Evolutionary conservation across 2,329 filamentous ascomycete species (phyloP), one percentile per base, ranked within the genome.

Genomic region (Fusarium chaquense): DNA sequence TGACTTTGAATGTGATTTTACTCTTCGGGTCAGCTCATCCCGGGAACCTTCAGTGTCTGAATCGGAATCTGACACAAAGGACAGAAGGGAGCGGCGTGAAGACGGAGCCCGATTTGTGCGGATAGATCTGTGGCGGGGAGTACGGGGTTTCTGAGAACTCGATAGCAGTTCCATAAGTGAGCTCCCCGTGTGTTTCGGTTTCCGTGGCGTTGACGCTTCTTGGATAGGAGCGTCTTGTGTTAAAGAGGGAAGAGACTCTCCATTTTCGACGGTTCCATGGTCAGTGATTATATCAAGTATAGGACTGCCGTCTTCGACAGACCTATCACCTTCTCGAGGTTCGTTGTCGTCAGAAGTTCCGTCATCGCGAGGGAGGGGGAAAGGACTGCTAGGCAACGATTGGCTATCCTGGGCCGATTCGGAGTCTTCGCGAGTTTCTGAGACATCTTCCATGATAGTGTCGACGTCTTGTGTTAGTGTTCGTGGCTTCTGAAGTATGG

Each of bases 61-160:
- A 54, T 83, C 81, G 24, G 76, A 76, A 68, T 81, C 78, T 9
- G 82, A 79, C 13, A 83, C 70, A 59, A 85, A 79, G 26, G 83
- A 84, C 45, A 83, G 76, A 52, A 85, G 76, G 46, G 82, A 80
- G 59, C 73, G 77, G 28, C 74, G 76, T 47, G 78, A 76, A 5
- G 76, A 78, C 2, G 79, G 73, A 9, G 67, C 70, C 13, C 63
- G 72, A n/a, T 55, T 75, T 51, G 78, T 69, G 46, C 55, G 73
- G 49, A 69, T 73, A 46, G 73, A 58, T 7, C 70, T 68, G 5
- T 70, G 73, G 4, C 75, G 65, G 26, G 73, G 75, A 6, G 76
- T 77, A 41, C 67, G 73, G 2, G 77, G 78, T 11, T 70, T 76
- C 18, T 70, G 66, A 24, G 73, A 59, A 8, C 59, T 72, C 22